A percentile compares a stretch with the other conserved stretches of the same genome.
phyloP scores from a whole-genome alignment of 805 yeast genomes.

The Cyberlindnera subsufficiens region DNA sequence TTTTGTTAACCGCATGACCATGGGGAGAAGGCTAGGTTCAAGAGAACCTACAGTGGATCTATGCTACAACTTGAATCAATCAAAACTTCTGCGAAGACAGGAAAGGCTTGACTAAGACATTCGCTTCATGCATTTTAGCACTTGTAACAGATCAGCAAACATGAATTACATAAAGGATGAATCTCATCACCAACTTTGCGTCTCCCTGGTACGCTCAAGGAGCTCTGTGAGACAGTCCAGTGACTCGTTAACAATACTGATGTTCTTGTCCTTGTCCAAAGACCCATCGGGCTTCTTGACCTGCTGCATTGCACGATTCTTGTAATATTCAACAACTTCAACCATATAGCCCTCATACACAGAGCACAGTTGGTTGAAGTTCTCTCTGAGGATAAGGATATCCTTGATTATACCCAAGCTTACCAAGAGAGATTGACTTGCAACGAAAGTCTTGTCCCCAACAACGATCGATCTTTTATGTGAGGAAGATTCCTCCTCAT shows the following conservation, averaged over 20 bases:
- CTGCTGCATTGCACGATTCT: conserved; percentile 33
- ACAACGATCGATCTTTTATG: conserved; percentile 39
- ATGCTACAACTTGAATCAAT: too few relatives aligned
- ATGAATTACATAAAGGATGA: not conserved
- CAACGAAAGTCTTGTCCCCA: conserved; percentile 50
- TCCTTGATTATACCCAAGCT: conserved; percentile 39
- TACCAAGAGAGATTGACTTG: conserved; percentile 43
- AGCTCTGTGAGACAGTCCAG: conserved; percentile 35
- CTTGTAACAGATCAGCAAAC: too few relatives aligned
- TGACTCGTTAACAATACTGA: conserved; percentile 37
- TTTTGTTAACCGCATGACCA: too few relatives aligned
- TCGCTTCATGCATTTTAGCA: too few relatives aligned
- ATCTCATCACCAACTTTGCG: conserved; percentile 4
- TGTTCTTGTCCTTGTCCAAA: conserved; percentile 25
- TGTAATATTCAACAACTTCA: conserved; percentile 45
- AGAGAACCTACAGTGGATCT: too few relatives aligned
- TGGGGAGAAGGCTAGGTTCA: too few relatives aligned
- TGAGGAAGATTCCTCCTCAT: conserved; percentile 18
- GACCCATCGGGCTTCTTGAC: conserved; percentile 19
- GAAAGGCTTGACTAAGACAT: too few relatives aligned
- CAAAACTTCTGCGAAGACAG: too few relatives aligned
- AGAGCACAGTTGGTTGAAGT: conserved; percentile 41
- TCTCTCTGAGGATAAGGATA: conserved; percentile 48
- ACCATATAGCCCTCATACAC: conserved; percentile 37
- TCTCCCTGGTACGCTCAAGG: conserved; percentile 16